phyloP scores from a whole-genome alignment of 2,329 filamentous ascomycete species.

The Aspergillus japonicus region DNA sequence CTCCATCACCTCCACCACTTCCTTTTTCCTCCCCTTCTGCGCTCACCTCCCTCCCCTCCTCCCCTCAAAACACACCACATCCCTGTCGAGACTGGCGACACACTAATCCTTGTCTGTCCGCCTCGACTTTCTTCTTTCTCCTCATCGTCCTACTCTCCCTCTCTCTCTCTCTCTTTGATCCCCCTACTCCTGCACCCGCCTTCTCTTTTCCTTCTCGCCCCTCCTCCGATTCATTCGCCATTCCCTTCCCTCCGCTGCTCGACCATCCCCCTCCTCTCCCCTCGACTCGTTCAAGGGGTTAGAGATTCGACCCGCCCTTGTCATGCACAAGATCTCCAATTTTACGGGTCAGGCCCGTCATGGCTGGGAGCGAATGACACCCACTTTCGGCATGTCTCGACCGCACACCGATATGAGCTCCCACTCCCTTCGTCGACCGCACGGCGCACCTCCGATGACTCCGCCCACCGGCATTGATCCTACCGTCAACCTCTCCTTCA shows the following conservation, averaged over 20 bases:
- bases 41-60: background rate
- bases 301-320: constrained; percentile 30
- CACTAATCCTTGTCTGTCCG: constrained; percentile 12
- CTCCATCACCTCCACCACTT: no score
- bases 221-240: constrained; percentile 16
- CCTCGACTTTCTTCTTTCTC: constrained; percentile 9
- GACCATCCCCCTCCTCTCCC: constrained; percentile 34
- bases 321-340: constrained; percentile 68
- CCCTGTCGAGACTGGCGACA: constrained; percentile 34
- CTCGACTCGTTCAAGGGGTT: constrained; percentile 35
- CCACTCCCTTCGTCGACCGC: constrained; percentile 57
- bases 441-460: constrained; percentile 52
- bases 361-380: constrained; percentile 68
- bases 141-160: constrained; percentile 15
- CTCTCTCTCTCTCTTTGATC: constrained; percentile 17
- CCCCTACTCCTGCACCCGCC: constrained; percentile 12
- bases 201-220: constrained; percentile 8
- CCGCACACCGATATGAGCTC: constrained; percentile 57
- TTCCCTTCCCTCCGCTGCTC: constrained; percentile 21
- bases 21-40: no score
- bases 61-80: constrained; percentile 17
- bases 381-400: constrained; percentile 63
- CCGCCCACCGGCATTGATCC: constrained; percentile 71
- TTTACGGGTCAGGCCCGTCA: constrained; percentile 65
- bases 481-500: constrained; percentile 91